phyloP scores from a whole-genome alignment of 805 yeast species.

The Yueomyces sp. region DNA sequence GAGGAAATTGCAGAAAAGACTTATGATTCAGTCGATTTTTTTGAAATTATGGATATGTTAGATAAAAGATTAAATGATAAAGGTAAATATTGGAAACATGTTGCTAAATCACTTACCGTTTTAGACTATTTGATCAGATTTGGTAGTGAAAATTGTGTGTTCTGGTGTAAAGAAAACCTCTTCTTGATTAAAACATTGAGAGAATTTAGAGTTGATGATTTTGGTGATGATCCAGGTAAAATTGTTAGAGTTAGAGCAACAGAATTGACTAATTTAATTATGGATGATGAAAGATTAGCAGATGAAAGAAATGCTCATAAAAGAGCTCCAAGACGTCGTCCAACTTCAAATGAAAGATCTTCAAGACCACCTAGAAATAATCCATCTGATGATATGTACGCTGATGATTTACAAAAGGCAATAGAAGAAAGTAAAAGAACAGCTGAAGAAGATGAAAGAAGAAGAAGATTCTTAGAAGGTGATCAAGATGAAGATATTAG shows the following conservation, averaged over 20 bases:
- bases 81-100: conserved; percentile 96
- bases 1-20: conserved; percentile 71
- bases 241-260: conserved; percentile 81
- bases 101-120: conserved; percentile 81
- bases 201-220: conserved; percentile 63
- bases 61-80: conserved; percentile 88
- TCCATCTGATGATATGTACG: conserved; percentile 36
- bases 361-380: conserved; percentile 5
- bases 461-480: conserved; percentile 26
- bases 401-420: conserved; percentile 62
- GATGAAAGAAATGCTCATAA: conserved; percentile 42
- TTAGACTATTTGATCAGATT: conserved; percentile 73
- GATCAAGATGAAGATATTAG: conserved; percentile 18
- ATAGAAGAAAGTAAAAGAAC: conserved; percentile 67
- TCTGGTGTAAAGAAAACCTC: conserved; percentile 83
- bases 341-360: conserved; percentile 11
- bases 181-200: conserved; percentile 81
- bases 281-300: conserved; percentile 68
- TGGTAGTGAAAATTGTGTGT: conserved; percentile 80
- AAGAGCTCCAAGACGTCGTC: conserved; percentile 18
- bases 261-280: conserved; percentile 66
- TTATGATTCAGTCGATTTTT: conserved; percentile 56
- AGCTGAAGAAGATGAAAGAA: conserved; percentile 69
- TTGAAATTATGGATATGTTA: conserved; percentile 87
- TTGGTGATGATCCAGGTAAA: conserved; percentile 78